Base-by-base conservation (phyloP, 306 rosid genomes). In the Fagus crenata region DNA sequence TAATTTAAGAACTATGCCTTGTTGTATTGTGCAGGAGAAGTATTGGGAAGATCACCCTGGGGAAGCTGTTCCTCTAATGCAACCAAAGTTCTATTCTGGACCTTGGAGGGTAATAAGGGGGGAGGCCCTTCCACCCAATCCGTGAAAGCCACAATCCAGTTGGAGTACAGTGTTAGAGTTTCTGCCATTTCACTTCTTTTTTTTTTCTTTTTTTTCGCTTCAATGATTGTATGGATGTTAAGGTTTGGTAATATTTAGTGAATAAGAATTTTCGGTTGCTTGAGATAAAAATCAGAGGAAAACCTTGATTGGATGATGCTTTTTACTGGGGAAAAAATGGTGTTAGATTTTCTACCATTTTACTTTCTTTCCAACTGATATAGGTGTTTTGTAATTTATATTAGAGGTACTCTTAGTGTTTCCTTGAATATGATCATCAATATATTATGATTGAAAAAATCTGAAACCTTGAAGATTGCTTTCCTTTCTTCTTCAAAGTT, bases 31-130 rank as follows among this genome's bases (percentile, higher is more conserved):
- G 79, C 87, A 93, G 96, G 98, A 93, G 78, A 93, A 91, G 78
- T 93, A 91, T 80, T 93, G 98, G 98, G 97, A 91, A 84, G 96
- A 93, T 59, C 93, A 91, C 58, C 97, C 96, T 14, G 96, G 96
- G 49, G 86, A 82, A 77, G 83, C 58, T 33, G 93, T 93, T 72
- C 98, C 98, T 75, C 76, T 89, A 33, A 93, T 89, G 98, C 82
- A 65, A 77, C 98, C 98, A 54, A 86, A 67, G 81, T 93, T 91
- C 80, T 91, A 91, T 82, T 41, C 67, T 61, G 98, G 97, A 68
- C 97, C 96, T 41, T 90, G 96, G 97, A 90, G 76, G 82, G 72
- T 89, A 80, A 75, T 88, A 82, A 71, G 78, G 28, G 98, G 97
- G 53, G 87, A 89, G 33, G 90, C 75, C 28, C 84, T 82, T 32